These are phyloP conservation scores for Trypanosoma rangeli DNA, from an alignment of 208 protist genomes.

Conservation along the genomic window DNA sequence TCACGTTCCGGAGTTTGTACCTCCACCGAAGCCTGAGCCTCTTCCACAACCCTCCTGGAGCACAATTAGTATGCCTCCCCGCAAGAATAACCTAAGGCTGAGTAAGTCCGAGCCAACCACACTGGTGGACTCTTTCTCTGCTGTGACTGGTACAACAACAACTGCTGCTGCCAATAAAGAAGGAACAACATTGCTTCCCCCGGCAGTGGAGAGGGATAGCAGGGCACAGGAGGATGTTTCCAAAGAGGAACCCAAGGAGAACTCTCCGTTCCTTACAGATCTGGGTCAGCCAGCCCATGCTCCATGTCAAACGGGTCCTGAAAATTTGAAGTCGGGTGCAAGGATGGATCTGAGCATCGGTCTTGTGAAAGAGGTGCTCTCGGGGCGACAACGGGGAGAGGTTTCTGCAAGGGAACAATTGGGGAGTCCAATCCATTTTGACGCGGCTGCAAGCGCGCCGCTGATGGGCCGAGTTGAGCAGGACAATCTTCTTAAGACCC, in stretches of 20 bases:
- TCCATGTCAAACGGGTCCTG: neutral
- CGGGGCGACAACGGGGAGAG: constrained; percentile 2
- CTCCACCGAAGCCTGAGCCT: constrained; percentile 18
- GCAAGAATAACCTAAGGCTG: neutral
- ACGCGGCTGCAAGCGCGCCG: neutral
- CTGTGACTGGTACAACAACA: neutral
- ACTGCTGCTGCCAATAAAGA: neutral
- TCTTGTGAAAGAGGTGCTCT: constrained; percentile 40
- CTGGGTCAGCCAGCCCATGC: neutral
- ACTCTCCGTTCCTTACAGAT: neutral
- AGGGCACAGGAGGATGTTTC: neutral
- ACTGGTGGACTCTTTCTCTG: neutral
- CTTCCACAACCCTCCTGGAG: constrained; percentile 32
- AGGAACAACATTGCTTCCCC: neutral
- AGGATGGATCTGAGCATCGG: constrained; percentile 25
- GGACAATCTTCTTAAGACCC: constrained; percentile 47
- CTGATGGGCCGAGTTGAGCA: constrained; percentile 21
- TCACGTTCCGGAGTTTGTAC: constrained; percentile 7
- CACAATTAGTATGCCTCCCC: constrained; percentile 22
- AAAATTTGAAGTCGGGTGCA: neutral
- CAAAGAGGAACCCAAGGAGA: neutral
- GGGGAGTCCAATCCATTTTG: constrained; percentile 24
- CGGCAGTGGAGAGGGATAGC: neutral
- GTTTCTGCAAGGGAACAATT: constrained; percentile 20
- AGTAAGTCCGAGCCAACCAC: neutral